Percentiles rank a stretch among this genome's conserved stretches.
These are phyloP conservation scores for Candida pseudoviswanathii DNA, from an alignment of 1,139 yeast species.

Conservation along the genomic window DNA sequence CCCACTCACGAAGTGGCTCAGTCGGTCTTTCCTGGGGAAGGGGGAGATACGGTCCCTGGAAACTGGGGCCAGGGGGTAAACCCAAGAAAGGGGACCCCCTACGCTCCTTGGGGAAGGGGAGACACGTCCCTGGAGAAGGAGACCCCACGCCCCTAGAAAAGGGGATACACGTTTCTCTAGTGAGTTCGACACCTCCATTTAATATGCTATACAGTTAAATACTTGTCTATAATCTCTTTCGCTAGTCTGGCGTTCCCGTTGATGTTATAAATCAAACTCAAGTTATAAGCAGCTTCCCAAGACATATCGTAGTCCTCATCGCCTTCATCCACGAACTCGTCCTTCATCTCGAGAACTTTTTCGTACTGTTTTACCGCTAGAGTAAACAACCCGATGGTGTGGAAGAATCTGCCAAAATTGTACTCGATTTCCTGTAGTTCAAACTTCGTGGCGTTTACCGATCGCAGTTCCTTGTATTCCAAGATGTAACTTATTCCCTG, in stretches of 20 bases:
- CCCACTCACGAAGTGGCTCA: no score
- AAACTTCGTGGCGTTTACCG: conserved; percentile 39
- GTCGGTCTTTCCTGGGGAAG: no score
- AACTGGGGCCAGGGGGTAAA: no score
- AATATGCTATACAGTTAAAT: conserved; percentile 41
- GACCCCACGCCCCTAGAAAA: no score
- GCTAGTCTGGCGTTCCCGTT: conserved; percentile 76
- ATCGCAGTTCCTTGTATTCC: conserved; percentile 61
- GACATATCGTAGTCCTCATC: conserved; percentile 55
- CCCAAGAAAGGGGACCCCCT: no score
- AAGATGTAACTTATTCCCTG: conserved; percentile 81
- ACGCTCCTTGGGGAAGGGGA: no score
- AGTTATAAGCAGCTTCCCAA: conserved; percentile 84
- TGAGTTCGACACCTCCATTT: no score
- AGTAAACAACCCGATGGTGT: conserved; percentile 72
- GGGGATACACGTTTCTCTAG: no score
- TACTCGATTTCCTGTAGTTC: conserved; percentile 80
- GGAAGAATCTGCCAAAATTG: conserved; percentile 84
- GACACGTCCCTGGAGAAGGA: no score
- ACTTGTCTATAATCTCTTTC: conserved; percentile 59
- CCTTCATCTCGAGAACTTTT: conserved; percentile 52
- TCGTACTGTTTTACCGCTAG: conserved; percentile 76
- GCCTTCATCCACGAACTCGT: conserved; percentile 24
- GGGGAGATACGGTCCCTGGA: no score
- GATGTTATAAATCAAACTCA: conserved; percentile 69